phyloP scores from a whole-genome alignment of 345 rosid genomes.

The Draba incana region DNA sequence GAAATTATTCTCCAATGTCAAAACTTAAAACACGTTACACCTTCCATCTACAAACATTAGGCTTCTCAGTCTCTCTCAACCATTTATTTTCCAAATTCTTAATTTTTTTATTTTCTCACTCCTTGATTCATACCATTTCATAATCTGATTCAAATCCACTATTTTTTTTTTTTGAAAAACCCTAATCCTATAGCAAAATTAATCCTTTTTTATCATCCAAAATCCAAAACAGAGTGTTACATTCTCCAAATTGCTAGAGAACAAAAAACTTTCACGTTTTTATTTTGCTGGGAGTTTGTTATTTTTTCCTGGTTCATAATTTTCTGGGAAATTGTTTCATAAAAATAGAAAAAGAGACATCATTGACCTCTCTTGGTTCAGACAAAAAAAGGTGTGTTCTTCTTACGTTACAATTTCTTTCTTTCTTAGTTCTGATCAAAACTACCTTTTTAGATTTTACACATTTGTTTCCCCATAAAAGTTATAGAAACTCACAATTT shows the following conservation, averaged over 20 bases:
- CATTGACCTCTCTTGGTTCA: slow-evolving; percentile 32
- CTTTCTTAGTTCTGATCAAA: slow-evolving; percentile 15
- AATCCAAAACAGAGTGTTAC: slow-evolving; percentile 16
- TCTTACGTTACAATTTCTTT: slow-evolving; percentile 24
- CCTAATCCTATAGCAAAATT: not conserved
- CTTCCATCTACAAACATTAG: slow-evolving; percentile 21
- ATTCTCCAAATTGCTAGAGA: slow-evolving; percentile 7
- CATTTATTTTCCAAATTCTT: not conserved
- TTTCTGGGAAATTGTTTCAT: slow-evolving; percentile 36
- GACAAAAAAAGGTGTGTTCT: slow-evolving; percentile 30
- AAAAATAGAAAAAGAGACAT: slow-evolving; percentile 15
- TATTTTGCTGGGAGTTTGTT: not conserved
- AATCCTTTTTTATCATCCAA: not conserved
- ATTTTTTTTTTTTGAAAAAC: not conserved
- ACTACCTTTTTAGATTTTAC: slow-evolving; percentile 14
- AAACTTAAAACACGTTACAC: slow-evolving; percentile 25
- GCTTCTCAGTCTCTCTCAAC: slow-evolving; percentile 13
- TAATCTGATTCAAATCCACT: slow-evolving; percentile 14
- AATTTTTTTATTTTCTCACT: not conserved
- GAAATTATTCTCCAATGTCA: not conserved
- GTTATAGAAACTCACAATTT: slow-evolving; percentile 4
- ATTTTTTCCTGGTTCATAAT: not conserved
- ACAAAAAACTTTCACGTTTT: too few species aligned
- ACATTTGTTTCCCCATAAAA: slow-evolving; percentile 26
- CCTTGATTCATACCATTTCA: slow-evolving; percentile 4